phyloP scores from a whole-genome alignment of 129 eudicot genomes.

The Mikania micrantha region DNA sequence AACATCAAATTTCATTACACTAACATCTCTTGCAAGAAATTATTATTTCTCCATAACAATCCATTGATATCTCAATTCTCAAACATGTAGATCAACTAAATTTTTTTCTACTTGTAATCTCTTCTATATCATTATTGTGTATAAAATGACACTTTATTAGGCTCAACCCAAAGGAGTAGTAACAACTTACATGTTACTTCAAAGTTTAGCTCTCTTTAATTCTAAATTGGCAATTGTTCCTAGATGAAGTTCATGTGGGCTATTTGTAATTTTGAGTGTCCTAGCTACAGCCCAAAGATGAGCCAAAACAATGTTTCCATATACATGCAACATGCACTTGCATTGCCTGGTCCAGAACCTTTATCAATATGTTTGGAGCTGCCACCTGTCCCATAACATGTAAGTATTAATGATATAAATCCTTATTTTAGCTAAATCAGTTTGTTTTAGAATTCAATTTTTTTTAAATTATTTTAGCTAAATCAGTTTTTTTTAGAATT shows the following conservation, averaged over 20 bases:
- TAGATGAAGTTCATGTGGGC: conserved; percentile 93
- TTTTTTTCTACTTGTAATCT: neutral
- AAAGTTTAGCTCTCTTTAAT: conserved; percentile 69
- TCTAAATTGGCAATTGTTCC: conserved; percentile 92
- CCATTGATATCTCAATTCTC: neutral
- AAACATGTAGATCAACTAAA: neutral
- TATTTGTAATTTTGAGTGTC: conserved; percentile 91
- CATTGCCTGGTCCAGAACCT: conserved; percentile 85
- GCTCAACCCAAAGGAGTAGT: neutral
- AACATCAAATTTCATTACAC: too few relatives aligned
- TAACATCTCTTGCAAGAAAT: too few relatives aligned
- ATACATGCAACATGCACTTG: conserved; percentile 92
- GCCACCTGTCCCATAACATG: conserved; percentile 52
- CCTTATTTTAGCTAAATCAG: neutral
- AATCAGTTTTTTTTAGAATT: too few relatives aligned
- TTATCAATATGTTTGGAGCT: conserved; percentile 80
- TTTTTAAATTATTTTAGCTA: too few relatives aligned
- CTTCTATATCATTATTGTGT: neutral
- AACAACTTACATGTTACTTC: conserved; percentile 12
- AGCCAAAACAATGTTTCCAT: conserved; percentile 76
- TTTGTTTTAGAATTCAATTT: too few relatives aligned
- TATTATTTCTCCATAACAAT: neutral
- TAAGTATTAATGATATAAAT: neutral
- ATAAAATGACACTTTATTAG: neutral
- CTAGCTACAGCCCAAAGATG: conserved; percentile 86